Conservation (phyloP, 805 yeast genomes). For the Yarrowia hollandica region DNA sequence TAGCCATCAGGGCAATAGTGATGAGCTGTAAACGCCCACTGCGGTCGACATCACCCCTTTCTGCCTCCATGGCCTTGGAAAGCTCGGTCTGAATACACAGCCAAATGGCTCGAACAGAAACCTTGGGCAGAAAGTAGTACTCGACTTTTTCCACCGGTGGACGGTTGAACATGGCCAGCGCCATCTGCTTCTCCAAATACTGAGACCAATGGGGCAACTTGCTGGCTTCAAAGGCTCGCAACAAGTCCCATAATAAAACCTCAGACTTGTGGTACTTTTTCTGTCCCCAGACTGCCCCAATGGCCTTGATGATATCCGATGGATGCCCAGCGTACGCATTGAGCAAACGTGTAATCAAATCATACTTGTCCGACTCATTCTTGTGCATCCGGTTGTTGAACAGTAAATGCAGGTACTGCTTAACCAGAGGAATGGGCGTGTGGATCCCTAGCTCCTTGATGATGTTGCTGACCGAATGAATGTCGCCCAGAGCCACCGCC, state of each 20-base stretch:
- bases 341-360: background rate
- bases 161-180: background rate
- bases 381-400: background rate
- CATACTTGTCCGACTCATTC: background rate
- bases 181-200: slow-evolving; percentile 2
- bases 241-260: slow-evolving; percentile 1
- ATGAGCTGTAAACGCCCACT: slow-evolving; percentile 5
- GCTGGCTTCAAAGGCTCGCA: slow-evolving; percentile 10
- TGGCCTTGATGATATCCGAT: background rate
- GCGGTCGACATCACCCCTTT: background rate
- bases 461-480: background rate
- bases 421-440: background rate
- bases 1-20: slow-evolving; percentile 2
- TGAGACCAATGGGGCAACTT: slow-evolving; percentile 21
- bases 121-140: slow-evolving; percentile 18
- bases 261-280: background rate
- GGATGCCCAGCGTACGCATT: background rate
- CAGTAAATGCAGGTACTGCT: slow-evolving; percentile 8
- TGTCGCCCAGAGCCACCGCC: slow-evolving; percentile 2
- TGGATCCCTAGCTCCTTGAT: background rate
- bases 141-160: slow-evolving; percentile 22
- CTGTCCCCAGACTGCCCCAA: background rate
- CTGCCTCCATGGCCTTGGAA: slow-evolving; percentile 1
- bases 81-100: slow-evolving; percentile 27
- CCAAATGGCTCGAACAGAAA: slow-evolving; percentile 20